Conservation (phyloP, 2,329 filamentous ascomycete species). For the Aspergillus sp. region DNA sequence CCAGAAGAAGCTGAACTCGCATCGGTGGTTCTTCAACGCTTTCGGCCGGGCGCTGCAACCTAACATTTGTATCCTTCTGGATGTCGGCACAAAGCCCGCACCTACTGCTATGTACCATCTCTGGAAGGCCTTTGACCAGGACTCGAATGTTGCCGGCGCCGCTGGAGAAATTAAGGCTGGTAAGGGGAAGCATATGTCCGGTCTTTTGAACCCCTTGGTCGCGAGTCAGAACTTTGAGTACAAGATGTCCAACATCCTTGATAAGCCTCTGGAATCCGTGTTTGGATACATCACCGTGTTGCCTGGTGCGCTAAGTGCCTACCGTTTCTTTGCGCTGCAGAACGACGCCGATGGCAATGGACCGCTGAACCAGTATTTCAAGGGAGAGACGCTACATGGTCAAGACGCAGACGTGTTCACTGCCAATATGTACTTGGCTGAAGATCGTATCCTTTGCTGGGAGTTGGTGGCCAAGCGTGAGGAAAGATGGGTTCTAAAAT, state of each 20-base stretch:
- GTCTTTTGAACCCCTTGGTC: conserved; percentile 85
- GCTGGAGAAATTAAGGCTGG: conserved; percentile 97
- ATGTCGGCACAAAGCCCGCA: conserved; percentile 89
- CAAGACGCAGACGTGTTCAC: conserved; percentile 96
- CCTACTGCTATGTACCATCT: conserved; percentile 89
- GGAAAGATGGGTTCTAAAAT: conserved; percentile 95
- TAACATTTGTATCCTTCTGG: conserved; percentile 92
- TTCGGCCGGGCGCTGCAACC: conserved; percentile 88
- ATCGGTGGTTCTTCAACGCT: conserved; percentile 98
- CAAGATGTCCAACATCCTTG: conserved; percentile 98
- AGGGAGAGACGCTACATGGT: conserved; percentile 92
- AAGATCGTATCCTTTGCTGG: conserved; percentile 98
- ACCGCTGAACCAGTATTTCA: conserved; percentile 96
- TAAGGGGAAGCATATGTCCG: conserved; percentile 74
- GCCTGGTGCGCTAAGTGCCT: conserved; percentile 88
- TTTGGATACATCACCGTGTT: conserved; percentile 98
- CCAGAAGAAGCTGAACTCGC: conserved; percentile 93
- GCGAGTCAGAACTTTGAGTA: conserved; percentile 99
- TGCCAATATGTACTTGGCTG: conserved; percentile 97
- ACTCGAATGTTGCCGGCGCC: conserved; percentile 93
- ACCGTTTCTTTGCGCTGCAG: conserved; percentile 89
- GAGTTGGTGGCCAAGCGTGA: conserved; percentile 91
- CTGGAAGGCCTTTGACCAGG: conserved; percentile 97
- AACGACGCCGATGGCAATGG: conserved; percentile 95
- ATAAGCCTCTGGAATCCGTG: conserved; percentile 92